Evolutionary conservation across 202 grass and related monocot genomes (phyloP), one percentile per base, ranked within the genome.

Genomic region (Dendrocalamus latiflorus): DNA sequence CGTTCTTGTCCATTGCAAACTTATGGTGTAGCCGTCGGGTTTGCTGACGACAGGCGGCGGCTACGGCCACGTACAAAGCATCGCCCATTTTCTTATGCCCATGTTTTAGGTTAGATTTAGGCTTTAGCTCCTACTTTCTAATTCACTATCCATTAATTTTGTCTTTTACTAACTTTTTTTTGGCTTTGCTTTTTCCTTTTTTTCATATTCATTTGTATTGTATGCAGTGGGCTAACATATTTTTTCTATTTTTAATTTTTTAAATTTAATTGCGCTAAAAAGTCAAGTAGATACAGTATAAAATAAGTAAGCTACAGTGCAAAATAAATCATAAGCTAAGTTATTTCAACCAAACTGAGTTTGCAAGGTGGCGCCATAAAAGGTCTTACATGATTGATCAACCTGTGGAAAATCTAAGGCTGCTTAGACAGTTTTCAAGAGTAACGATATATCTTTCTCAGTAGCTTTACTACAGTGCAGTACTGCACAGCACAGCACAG

Each of bases 11-110:
- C 41, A 11, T 69, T 21, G 18, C 53, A 36, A 58, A 38, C 13
- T 38, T 14, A 51, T 17, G 14, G 8, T 5, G 45, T 8, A 5
- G 55, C 30, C 48, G 56, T 61, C 64, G 26, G 45, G 5, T 24
- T 45, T 45, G 58, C 58, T 67, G 73, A 75, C 50, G 41, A 75
- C 41, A 41, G 70, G 70, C 16, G 81, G 70, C 81, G 17, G 36
- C 76, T 67, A 77, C 2, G 16, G 47, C 37, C 18, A 28, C 75
- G 15, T 14, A 12, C 16, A 44, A 84, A 47, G 56, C 54, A 4
- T 59, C 22, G 22, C 11, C 22, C 22, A 14, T 59, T 59, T 13
- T 26, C 22, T 59, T 6, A 25, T 6, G 10, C 4, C 1, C n/a
- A 0, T 56, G 54, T 22, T 60, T 28, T 28, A 56, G n/a, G 9